Base-by-base conservation (phyloP, 495 filamentous ascomycete genomes). In the Daldinia concentrica region DNA sequence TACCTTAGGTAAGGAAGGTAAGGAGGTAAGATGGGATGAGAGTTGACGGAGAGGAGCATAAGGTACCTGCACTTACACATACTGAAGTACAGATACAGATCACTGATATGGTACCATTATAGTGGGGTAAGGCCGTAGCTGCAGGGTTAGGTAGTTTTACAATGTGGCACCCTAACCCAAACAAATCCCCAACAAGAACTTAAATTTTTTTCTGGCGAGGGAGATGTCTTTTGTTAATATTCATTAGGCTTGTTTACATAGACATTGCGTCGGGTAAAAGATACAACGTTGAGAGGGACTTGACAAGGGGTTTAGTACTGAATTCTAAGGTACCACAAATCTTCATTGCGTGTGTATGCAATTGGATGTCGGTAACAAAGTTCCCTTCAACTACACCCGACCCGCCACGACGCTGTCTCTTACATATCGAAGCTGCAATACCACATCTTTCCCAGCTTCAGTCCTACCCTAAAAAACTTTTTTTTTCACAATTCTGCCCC, bases 141-240 rank as follows among this genome's bases (percentile, higher is more conserved):
- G 69, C 73, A 68, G 56, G 62, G 50, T 69, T 65, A 64, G 73
- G 66, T 60, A 71, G 76, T 68, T 74, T 69, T 67, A 60, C 64
- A 59, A 68, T 61, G 74, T 75, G 68, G 63, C 69, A 71, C 50
- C 68, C 69, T 67, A 74, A 63, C 59, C 69, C 60, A 64, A 39
- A 66, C 65, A 65, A 67, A 77, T 75, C 72, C 75, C 75, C 75
- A 77, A 77, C 75, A 77, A 77, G 73, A 77, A 71, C 50, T 71
- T 75, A 73, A 67, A 67, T 71, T 66, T 63, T 63, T 76, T 66
- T 77, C 64, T 77, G 72, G 54, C 74, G 74, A 71, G 74, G 61
- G 34, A 63, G 71, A 14, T 74, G 51, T 66, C 51, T 67, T 58
- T 67, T 58, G 54, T 45, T 39, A 64, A 26, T 39, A 27, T 43